Evolutionary conservation across 2,329 filamentous ascomycete genomes (phyloP), one percentile per base, ranked within the genome.

Genomic region (Cladosporium sp.): DNA sequence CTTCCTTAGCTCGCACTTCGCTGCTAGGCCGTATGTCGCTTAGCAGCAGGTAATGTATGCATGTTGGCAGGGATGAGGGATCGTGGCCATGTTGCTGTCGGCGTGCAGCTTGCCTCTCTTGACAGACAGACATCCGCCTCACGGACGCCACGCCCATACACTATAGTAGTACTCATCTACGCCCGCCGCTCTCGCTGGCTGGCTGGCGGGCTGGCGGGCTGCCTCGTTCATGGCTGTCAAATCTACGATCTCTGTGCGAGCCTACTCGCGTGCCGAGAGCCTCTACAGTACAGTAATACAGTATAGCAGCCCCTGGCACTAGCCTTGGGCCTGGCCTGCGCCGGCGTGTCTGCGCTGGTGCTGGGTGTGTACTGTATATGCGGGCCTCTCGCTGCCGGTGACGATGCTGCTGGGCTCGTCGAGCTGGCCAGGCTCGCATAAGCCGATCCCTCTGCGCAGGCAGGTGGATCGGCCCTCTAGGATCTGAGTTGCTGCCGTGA

Each of bases 181-280:
- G n/a, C 21, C n/a, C 54, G 54, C 54, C 54, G 54, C 30, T 32
- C 10, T 58, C 21, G 24, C n/a, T 47, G 38, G 12, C 41, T 21
- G 41, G 36, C 36, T 41, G 36, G 36, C 36, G 3, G 36, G 36
- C 36, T 41, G 36, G 38, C 38, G 5, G 38, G 41, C n/a, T 47
- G 41, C n/a, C 34, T 36, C 10, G 12, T 14, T 21, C 41, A 24
- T 5, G 41, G n/a, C 59, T 62, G 44, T 62, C 47, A 28, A 54
- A 62, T 62, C 59, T 62, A 15, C 59, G 59, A 52, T 62, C 59
- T 62, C 32, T 62, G 44, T 49, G 41, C 59, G 44, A 61, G 59
- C 44, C 59, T 54, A 15, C 47, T n/a, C 47, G 59, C 59, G 59
- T 38, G 59, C 30, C 28, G 26, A 28, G 8, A 8, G 4, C 15